Conservation (phyloP, 2,329 filamentous ascomycete species). For the Colletotrichum eleusines region DNA sequence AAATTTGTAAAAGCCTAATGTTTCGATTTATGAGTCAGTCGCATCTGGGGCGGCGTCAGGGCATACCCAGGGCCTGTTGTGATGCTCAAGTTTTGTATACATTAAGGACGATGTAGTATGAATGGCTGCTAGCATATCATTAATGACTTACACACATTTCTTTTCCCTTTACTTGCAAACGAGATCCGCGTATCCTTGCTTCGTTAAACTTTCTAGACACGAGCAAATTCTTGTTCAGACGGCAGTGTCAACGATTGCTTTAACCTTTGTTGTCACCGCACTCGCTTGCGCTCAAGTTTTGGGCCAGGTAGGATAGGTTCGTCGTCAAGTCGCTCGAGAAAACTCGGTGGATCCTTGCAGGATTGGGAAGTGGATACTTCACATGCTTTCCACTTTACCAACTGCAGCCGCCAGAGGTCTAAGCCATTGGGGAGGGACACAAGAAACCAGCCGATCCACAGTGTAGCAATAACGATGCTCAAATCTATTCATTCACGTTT, state of each 20-base stretch:
- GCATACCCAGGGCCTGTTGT: constrained; percentile 26
- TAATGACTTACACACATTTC: constrained; percentile 14
- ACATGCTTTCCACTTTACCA: constrained; percentile 8
- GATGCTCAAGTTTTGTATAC: constrained; percentile 37
- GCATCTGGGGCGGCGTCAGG: constrained; percentile 22
- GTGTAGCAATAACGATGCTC: not conserved
- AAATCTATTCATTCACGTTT: constrained; percentile 38
- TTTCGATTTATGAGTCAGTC: constrained; percentile 35
- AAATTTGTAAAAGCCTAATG: constrained; percentile 48
- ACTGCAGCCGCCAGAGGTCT: not conserved
- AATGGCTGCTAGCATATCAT: constrained; percentile 32
- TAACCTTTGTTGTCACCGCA: not conserved
- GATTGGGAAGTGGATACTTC: constrained; percentile 1
- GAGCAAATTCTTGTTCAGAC: not conserved
- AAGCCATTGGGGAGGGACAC: not conserved
- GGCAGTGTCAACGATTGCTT: not conserved
- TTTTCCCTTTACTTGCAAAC: not conserved
- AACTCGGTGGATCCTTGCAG: not conserved
- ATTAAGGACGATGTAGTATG: constrained; percentile 22
- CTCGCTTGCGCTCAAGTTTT: constrained; percentile 22
- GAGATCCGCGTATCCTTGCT: not conserved
- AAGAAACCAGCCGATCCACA: not conserved
- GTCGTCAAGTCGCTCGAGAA: not conserved
- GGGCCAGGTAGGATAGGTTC: not conserved
- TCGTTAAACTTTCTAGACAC: not conserved